Evolutionary conservation across 192 early-diverging fungal genomes (phyloP), one percentile per base, ranked within the genome.

Genomic region (Chytriomyces sp.): DNA sequence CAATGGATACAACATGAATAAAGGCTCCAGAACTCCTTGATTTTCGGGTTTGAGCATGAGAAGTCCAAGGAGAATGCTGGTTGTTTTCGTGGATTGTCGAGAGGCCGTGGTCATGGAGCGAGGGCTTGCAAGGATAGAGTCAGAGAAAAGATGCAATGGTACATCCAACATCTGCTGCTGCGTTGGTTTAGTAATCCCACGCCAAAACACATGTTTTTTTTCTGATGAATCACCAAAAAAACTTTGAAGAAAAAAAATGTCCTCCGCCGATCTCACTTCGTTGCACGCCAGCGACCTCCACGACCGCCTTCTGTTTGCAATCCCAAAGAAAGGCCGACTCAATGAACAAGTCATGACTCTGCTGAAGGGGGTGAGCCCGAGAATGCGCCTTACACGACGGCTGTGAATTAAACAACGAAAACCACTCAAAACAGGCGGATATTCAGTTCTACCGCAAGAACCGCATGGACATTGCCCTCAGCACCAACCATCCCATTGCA

Each of bases 271-370:
- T 11, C n/a, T 11, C 11, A 13, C 63, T 11, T 64, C 63, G 2
- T 26, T 85, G 81, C 79, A 85, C 68, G 61, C 77, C 45, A 61
- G 67, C 13, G 83, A 87, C 57, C 82, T 88, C 16, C 57, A 76
- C 35, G 84, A 83, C 72, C 74, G 84, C 24, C 80, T 98, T 59
- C 86, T 97, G 49, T 96, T 98, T 76, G 97, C 94, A n/a, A 90
- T 99, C 64, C 97, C 97, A 60, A 99, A 99, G 83, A 99, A 99
- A 85, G 97, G 97, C 45, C 92, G 97, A 46, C 92, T 99, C 48
- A 91, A 97, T 85, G 94, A 97, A 79, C 89, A 96, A 68, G 94
- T 92, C 61, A 81, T 96, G 10, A 84, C 89, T 6, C 83, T 99
- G 45, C 88, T 99, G 10, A 82, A 82, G 63, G 94, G 94, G 49